These are phyloP conservation scores for Cladophialophora carrionii DNA, from an alignment of 2,329 filamentous ascomycete species.

Conservation along the genomic window DNA sequence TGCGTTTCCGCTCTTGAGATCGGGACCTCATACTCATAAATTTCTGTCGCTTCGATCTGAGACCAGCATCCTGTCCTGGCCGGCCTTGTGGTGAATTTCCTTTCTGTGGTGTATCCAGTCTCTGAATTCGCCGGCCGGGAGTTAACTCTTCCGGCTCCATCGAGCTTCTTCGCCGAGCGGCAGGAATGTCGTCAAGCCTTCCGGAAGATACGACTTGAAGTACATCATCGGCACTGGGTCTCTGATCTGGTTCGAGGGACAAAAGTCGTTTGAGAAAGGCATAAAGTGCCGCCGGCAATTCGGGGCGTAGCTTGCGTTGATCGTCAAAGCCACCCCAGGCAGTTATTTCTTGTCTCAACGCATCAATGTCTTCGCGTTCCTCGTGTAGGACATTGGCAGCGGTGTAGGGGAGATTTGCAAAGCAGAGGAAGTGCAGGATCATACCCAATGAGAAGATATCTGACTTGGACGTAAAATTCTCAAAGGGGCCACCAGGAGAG, in stretches of 20 bases:
- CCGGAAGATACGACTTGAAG: constrained; percentile 74
- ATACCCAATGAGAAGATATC: constrained; percentile 98
- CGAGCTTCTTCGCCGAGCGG: constrained; percentile 26
- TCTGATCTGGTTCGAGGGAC: constrained; percentile 71
- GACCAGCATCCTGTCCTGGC: not conserved
- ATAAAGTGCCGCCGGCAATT: constrained; percentile 85
- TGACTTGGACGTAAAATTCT: constrained; percentile 94
- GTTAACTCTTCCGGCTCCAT: constrained; percentile 37
- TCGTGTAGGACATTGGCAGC: constrained; percentile 85
- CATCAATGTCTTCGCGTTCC: constrained; percentile 87
- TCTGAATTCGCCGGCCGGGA: constrained; percentile 34
- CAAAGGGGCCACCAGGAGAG: constrained; percentile 68
- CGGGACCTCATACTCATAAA: constrained; percentile 11
- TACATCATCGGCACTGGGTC: constrained; percentile 86
- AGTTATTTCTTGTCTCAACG: constrained; percentile 81
- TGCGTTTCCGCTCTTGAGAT: constrained; percentile 19
- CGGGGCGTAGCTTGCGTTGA: constrained; percentile 71
- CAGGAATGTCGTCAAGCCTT: constrained; percentile 34
- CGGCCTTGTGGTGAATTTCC: constrained; percentile 28
- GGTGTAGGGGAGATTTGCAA: constrained; percentile 81
- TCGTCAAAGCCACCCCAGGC: constrained; percentile 86
- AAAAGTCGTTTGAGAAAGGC: constrained; percentile 79
- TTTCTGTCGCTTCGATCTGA: constrained; percentile 19
- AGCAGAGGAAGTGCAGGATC: constrained; percentile 98
- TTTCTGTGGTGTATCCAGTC: constrained; percentile 32